phyloP scores from a whole-genome alignment of 257 asterid species.

The Rhazya stricta region DNA sequence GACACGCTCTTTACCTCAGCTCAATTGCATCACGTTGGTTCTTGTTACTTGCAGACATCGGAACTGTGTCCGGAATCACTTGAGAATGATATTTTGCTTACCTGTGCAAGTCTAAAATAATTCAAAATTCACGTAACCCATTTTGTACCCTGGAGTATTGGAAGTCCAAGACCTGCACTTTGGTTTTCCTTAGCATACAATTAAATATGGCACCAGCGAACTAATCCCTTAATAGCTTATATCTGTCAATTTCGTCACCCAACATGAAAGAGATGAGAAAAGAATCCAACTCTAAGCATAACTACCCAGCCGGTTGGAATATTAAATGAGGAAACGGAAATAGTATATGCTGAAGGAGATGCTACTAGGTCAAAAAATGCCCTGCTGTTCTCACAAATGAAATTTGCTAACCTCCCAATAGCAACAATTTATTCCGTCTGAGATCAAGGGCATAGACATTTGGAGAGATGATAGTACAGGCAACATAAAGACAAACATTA shows the following conservation, averaged over 20 bases:
- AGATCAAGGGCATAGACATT: neutral
- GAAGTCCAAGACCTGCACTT: too few relatives aligned
- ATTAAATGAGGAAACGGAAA: neutral
- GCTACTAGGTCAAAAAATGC: neutral
- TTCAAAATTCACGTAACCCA: too few relatives aligned
- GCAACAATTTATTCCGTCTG: neutral
- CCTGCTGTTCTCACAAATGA: neutral
- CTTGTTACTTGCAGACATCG: neutral
- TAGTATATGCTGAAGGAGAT: neutral
- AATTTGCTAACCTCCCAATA: neutral
- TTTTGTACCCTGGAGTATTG: too few relatives aligned
- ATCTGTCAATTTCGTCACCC: neutral
- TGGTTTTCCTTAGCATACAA: too few relatives aligned
- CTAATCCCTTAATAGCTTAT: too few relatives aligned
- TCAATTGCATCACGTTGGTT: neutral
- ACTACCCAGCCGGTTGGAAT: neutral
- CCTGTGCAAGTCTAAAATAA: neutral
- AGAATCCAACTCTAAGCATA: neutral
- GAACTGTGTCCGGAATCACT: neutral
- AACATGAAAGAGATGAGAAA: neutral
- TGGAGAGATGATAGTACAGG: neutral
- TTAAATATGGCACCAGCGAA: too few relatives aligned
- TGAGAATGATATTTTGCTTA: neutral
- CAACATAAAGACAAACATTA: neutral
- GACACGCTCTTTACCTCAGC: neutral